Evolutionary conservation across 2,329 filamentous ascomycete genomes (phyloP).

Genomic region (Microsporum canis): DNA sequence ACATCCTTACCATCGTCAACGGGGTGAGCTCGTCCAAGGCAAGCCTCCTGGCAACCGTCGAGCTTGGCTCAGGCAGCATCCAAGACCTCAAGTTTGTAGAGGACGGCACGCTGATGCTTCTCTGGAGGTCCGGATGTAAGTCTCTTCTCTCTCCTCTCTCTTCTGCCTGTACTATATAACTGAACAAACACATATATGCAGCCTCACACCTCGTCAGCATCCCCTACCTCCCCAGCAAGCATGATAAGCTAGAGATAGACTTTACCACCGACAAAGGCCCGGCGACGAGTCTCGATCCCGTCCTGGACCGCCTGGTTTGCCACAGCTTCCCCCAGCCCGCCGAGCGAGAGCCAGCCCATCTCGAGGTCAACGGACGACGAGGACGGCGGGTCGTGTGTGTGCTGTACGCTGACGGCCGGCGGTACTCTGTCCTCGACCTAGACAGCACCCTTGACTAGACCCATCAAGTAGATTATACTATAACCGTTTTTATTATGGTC

Average conservation of each 20-base stretch:
- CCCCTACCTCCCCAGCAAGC: constrained; percentile 19
- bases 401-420: constrained; percentile 42
- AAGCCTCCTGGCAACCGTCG: constrained; percentile 23
- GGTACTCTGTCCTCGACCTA: constrained; percentile 47
- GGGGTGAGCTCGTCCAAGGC: constrained; percentile 44
- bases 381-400: constrained; percentile 44
- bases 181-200: background rate
- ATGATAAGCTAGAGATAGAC: constrained; percentile 10
- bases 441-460: constrained; percentile 28
- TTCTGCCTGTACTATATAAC: background rate
- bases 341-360: constrained; percentile 37
- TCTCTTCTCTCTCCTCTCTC: background rate
- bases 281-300: background rate
- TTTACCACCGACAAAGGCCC: constrained; percentile 16
- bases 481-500: too few species aligned
- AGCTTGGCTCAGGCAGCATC: constrained; percentile 26
- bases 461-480: background rate
- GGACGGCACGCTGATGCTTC: constrained; percentile 48
- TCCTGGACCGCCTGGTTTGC: constrained; percentile 23
- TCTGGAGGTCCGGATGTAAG: constrained; percentile 37
- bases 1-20: constrained; percentile 43
- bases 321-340: constrained; percentile 37
- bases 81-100: constrained; percentile 59
- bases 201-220: constrained; percentile 26
- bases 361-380: constrained; percentile 47